phyloP scores from a whole-genome alignment of 345 rosid species.

The Citrus reticulata region DNA sequence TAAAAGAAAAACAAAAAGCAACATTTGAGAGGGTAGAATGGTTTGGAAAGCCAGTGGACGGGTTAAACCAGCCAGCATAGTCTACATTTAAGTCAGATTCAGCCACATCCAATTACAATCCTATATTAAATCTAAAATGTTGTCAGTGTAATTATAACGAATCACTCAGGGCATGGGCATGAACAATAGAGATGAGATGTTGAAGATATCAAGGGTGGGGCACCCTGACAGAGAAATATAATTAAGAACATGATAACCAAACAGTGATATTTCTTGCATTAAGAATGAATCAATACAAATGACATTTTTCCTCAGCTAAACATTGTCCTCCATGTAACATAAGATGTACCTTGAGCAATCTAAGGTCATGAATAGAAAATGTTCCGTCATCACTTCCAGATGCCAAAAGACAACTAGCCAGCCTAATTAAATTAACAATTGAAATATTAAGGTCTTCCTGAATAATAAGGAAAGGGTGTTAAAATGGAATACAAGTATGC shows the following conservation, averaged over 20 bases:
- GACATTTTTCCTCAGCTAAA: neutral
- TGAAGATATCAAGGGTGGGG: neutral
- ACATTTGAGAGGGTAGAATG: no score
- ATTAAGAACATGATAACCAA: neutral
- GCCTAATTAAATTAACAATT: constrained; percentile 37
- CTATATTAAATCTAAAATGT: neutral
- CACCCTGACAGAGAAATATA: neutral
- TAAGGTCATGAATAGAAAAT: constrained; percentile 87
- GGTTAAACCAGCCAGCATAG: neutral
- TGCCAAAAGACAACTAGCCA: constrained; percentile 91
- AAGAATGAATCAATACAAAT: neutral
- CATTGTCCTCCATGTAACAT: neutral
- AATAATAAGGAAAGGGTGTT: neutral
- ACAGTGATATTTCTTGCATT: neutral
- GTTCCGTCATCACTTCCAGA: constrained; percentile 97
- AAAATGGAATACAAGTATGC: neutral
- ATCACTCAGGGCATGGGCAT: neutral
- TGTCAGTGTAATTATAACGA: neutral
- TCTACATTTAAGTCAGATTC: neutral
- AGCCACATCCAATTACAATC: neutral
- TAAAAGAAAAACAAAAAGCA: neutral
- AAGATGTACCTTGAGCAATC: constrained; percentile 54
- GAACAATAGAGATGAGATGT: neutral
- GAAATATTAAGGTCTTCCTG: neutral
- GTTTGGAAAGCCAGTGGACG: neutral